Percentiles rank a stretch among this genome's conserved stretches.
Conservation (phyloP, 768 basidiomycete genomes). For the Strobilomyces echinocephalus region DNA sequence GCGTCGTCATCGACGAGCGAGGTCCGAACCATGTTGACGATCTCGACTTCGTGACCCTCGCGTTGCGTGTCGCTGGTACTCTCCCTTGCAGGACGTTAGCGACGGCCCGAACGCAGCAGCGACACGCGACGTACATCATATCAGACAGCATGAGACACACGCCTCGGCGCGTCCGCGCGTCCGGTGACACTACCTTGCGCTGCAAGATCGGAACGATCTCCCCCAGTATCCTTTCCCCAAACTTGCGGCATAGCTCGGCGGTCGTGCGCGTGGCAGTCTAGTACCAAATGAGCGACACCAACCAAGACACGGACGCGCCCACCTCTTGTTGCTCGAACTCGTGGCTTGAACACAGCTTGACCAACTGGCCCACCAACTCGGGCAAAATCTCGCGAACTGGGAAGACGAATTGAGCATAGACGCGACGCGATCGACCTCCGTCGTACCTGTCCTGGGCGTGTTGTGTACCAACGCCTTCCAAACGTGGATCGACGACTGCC, state of each 20-base stretch:
- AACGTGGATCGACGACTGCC: constrained; percentile 88
- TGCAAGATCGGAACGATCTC: constrained; percentile 82
- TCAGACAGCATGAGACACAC: constrained; percentile 86
- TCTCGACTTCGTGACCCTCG: constrained; percentile 84
- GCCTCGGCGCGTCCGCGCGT: constrained; percentile 69
- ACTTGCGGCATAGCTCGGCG: constrained; percentile 88
- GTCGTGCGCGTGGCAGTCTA: constrained; percentile 83
- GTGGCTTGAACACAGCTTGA: constrained; percentile 71
- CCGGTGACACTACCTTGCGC: constrained; percentile 54
- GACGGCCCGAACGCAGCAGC: not conserved
- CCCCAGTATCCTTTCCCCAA: constrained; percentile 84
- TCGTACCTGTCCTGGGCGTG: constrained; percentile 79
- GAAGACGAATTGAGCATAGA: constrained; percentile 5
- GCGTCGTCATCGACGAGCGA: constrained; percentile 87
- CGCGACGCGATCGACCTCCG: not conserved
- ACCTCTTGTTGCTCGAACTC: constrained; percentile 92
- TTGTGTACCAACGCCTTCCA: constrained; percentile 98
- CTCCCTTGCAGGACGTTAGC: constrained; percentile 46
- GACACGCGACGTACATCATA: constrained; percentile 65
- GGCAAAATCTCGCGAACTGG: constrained; percentile 86
- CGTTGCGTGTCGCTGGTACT: constrained; percentile 79
- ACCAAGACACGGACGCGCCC: not conserved
- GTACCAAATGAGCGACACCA: not conserved
- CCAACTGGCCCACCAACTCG: constrained; percentile 72
- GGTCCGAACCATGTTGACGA: constrained; percentile 76